Conservation (phyloP, 306 rosid genomes). For the Vicia villosa region DNA sequence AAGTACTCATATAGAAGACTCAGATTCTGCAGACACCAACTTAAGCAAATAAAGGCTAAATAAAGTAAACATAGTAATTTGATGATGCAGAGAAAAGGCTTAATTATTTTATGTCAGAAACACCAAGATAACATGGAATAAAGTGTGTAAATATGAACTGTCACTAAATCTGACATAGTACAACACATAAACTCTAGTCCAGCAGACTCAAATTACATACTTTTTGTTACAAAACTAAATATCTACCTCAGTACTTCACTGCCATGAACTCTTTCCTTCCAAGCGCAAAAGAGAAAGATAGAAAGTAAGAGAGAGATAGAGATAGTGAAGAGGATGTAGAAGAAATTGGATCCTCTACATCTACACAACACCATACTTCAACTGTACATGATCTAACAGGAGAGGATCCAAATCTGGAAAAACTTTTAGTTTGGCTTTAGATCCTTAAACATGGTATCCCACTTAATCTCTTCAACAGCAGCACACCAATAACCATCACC, state of each 20-base stretch:
- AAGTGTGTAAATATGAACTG: constrained; percentile 15
- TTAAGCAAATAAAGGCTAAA: background rate
- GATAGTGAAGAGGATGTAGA: background rate
- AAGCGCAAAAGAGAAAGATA: background rate
- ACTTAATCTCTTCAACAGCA: constrained; percentile 82
- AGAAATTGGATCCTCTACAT: background rate
- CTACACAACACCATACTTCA: background rate
- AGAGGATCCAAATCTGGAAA: background rate
- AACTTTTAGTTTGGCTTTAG: constrained; percentile 72
- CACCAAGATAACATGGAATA: constrained; percentile 27
- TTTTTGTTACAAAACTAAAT: constrained; percentile 30
- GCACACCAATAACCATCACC: constrained; percentile 68
- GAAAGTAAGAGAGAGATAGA: background rate
- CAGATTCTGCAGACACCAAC: background rate
- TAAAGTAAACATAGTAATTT: background rate
- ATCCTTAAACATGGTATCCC: constrained; percentile 91
- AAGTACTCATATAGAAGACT: too few species aligned
- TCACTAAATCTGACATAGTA: constrained; percentile 17
- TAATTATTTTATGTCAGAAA: constrained; percentile 8
- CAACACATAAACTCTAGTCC: constrained; percentile 30
- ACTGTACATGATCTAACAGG: background rate
- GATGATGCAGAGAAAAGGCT: background rate
- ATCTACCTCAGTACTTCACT: constrained; percentile 35
- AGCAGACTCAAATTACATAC: constrained; percentile 23
- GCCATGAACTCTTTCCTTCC: background rate